Base-by-base conservation (phyloP, 345 rosid species). In the Luvunga scandens region DNA sequence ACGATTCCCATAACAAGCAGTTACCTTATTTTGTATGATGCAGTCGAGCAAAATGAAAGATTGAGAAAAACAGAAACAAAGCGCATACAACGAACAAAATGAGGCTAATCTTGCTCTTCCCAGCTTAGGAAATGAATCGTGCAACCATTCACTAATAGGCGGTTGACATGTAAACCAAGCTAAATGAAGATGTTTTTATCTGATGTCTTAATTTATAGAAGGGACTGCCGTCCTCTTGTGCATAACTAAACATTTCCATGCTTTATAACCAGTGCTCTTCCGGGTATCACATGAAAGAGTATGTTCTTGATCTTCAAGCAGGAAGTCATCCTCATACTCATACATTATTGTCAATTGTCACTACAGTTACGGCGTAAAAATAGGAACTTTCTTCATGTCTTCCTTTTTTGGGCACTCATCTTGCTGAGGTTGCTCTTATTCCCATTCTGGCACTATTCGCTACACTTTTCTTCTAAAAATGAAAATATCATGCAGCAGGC, bases 401-500 rank as follows among this genome's bases (percentile, higher is more conserved):
- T 65, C 21, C 19, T 22, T 71, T 71, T 71, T 28, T 4, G 1
- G 21, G 42, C 25, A 21, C 28, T 48, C 62, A 69, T 27, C 10
- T 22, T 0, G 14, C 71, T 31, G n/a, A 45, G 71, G 24, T 22
- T 30, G 45, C 45, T 62, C 5, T 75, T 74, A 39, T 27, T 75
- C 63, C 31, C 18, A 34, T 53, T 68, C 33, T 24, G 72, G 31
- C 19, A 53, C 50, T 33, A 50, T 50, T 24, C n/a, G 8, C 9
- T 10, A 22, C 34, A 42, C 12, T 36, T 75, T 62, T 70, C 45
- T 27, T 66, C 64, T 3, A 5, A 8, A 38, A 28, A 13, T 5
- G 0, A 42, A 34, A 12, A 34, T 45, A 79, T 89, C 88, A 91
- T 30, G 78, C 24, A 4, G 81, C 88, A 13, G 93, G 90, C 77